Percentiles rank a stretch among this genome's conserved stretches.
phyloP scores from a whole-genome alignment of 148 eudicot genomes.

The Oxyria digyna region DNA sequence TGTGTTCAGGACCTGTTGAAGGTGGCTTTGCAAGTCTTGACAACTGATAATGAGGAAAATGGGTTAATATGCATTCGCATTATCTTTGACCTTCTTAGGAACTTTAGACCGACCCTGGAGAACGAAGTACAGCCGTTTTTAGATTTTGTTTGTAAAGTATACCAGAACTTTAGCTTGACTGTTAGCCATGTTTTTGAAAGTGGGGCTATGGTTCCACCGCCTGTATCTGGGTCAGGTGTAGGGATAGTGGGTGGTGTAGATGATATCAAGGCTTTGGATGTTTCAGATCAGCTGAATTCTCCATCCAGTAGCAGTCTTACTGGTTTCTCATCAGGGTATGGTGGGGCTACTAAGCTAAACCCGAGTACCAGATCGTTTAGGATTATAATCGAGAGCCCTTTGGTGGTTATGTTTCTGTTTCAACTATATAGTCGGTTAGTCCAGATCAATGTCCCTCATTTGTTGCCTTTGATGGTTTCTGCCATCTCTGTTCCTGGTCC shows the following conservation, averaged over 20 bases:
- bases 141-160: constrained; percentile 86
- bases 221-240: constrained; percentile 9
- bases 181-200: constrained; percentile 79
- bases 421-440: constrained; percentile 88
- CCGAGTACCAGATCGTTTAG: constrained; percentile 89
- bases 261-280: constrained; percentile 74
- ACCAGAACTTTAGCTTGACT: constrained; percentile 75
- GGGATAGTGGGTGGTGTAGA: constrained; percentile 58
- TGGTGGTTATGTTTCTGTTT: constrained; percentile 97
- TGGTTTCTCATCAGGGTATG: constrained; percentile 25
- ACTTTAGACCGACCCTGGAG: constrained; percentile 79
- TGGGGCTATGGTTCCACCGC: constrained; percentile 21
- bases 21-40: constrained; percentile 91
- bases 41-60: constrained; percentile 87
- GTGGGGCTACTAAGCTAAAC: constrained; percentile 70
- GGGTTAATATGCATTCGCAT: constrained; percentile 89
- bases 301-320: constrained; percentile 19
- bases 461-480: constrained; percentile 88
- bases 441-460: constrained; percentile 82
- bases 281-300: constrained; percentile 59
- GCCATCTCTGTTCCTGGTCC: constrained; percentile 97
- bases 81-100: constrained; percentile 81
- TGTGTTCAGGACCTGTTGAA: constrained; percentile 80
- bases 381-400: constrained; percentile 87
- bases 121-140: constrained; percentile 89